Conservation (phyloP, 2,329 filamentous ascomycete species). For the Byssoonygena ceratinophila region DNA sequence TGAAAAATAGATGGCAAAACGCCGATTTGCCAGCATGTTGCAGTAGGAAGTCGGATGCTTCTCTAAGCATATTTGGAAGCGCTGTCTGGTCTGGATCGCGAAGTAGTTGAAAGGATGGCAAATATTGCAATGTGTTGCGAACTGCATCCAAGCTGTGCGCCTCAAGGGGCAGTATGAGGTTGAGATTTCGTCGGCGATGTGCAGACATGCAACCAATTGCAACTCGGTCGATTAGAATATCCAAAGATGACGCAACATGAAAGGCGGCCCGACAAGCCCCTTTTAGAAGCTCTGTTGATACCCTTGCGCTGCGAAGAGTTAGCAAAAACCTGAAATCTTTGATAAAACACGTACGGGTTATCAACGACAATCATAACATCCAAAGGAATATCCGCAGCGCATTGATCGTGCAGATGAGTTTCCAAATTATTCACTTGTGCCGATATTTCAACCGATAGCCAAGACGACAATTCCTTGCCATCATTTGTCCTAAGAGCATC, state of each 20-base stretch:
- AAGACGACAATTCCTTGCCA: slow-evolving; percentile 19
- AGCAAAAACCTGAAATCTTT: slow-evolving; percentile 10
- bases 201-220: slow-evolving; percentile 22
- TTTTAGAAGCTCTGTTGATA: slow-evolving; percentile 17
- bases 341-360: slow-evolving; percentile 24
- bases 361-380: slow-evolving; percentile 31
- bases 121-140: slow-evolving; percentile 18
- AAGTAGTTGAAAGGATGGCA: slow-evolving; percentile 17
- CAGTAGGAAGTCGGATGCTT: slow-evolving; percentile 21
- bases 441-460: slow-evolving; percentile 29
- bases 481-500: slow-evolving; percentile 14
- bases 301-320: slow-evolving; percentile 10
- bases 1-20: slow-evolving; percentile 27
- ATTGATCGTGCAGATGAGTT: slow-evolving; percentile 9
- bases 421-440: slow-evolving; percentile 18
- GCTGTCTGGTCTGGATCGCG: slow-evolving; percentile 11
- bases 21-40: slow-evolving; percentile 19
- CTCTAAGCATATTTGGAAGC: slow-evolving; percentile 20
- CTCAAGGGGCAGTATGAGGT: slow-evolving; percentile 22
- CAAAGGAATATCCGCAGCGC: slow-evolving; percentile 22
- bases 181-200: slow-evolving; percentile 17
- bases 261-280: slow-evolving; percentile 20
- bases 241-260: slow-evolving; percentile 20
- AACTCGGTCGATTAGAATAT: slow-evolving; percentile 21
- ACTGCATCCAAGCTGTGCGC: slow-evolving; percentile 20